Evolutionary conservation across 2,329 filamentous ascomycete species (phyloP).

Genomic region (Trichoderma sp.): DNA sequence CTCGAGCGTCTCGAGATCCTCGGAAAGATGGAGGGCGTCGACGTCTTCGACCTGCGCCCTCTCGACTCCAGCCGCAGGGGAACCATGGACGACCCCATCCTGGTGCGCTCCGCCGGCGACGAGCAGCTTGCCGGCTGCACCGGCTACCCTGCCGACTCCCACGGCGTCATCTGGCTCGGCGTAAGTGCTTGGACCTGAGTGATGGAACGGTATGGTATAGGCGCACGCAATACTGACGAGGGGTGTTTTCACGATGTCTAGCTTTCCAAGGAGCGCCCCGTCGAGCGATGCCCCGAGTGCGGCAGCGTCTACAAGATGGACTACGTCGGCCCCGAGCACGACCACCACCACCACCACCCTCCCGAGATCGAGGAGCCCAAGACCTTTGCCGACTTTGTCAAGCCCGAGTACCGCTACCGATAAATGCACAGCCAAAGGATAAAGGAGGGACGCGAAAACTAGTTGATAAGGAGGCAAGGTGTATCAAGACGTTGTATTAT

Average conservation of each 20-base stretch:
- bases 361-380: slow-evolving; percentile 77
- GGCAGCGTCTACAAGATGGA: slow-evolving; percentile 98
- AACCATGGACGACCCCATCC: slow-evolving; percentile 88
- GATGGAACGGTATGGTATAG: too few relatives aligned
- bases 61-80: slow-evolving; percentile 88
- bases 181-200: slow-evolving; percentile 55
- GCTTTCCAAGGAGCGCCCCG: slow-evolving; percentile 84
- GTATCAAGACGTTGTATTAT: slow-evolving; percentile 31
- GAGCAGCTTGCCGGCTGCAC: slow-evolving; percentile 98
- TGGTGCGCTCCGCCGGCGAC: slow-evolving; percentile 87
- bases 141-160: slow-evolving; percentile 88
- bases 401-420: slow-evolving; percentile 86
- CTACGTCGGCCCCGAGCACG: slow-evolving; percentile 76
- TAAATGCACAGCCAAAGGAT: slow-evolving; percentile 36
- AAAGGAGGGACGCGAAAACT: slow-evolving; percentile 9
- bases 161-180: slow-evolving; percentile 87
- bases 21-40: slow-evolving; percentile 98
- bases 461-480: background rate
- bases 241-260: slow-evolving; percentile 39
- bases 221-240: slow-evolving; percentile 9
- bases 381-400: slow-evolving; percentile 95
- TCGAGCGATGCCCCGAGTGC: slow-evolving; percentile 96
- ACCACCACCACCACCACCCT: slow-evolving; percentile 65
- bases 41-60: slow-evolving; percentile 98
- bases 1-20: slow-evolving; percentile 97